phyloP scores from a whole-genome alignment of 2,329 filamentous ascomycete species.

The Cryoendolithus antarcticus region DNA sequence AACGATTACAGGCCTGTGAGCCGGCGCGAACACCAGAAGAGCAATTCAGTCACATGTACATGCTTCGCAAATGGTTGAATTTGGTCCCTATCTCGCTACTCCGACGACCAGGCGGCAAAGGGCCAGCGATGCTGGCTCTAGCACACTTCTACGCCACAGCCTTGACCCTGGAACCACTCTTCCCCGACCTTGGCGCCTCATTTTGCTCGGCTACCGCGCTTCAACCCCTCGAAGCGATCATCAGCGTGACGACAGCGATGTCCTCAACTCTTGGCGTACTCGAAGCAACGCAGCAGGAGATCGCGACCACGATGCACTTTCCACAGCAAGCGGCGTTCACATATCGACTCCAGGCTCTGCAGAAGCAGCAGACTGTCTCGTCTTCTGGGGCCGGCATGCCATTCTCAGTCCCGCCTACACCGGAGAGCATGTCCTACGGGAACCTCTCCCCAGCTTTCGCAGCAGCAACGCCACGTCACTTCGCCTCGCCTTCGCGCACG shows the following conservation, averaged over 20 bases:
- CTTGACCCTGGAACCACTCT: conserved; percentile 76
- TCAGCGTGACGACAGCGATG: conserved; percentile 58
- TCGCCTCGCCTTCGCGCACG: conserved; percentile 17
- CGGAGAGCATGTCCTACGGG: conserved; percentile 13
- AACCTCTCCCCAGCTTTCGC: conserved; percentile 40
- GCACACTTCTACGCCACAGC: conserved; percentile 87
- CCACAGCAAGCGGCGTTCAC: conserved; percentile 30
- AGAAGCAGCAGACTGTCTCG: conserved; percentile 7
- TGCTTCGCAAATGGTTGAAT: conserved; percentile 84
- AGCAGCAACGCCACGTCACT: conserved; percentile 31
- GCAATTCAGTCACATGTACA: conserved; percentile 81
- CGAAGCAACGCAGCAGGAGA: conserved; percentile 29
- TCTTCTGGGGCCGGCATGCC: background rate
- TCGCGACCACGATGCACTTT: conserved; percentile 34
- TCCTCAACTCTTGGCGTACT: conserved; percentile 32
- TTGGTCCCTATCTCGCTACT: conserved; percentile 84
- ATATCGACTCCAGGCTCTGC: conserved; percentile 25
- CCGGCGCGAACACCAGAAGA: conserved; percentile 50
- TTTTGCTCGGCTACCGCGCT: conserved; percentile 62
- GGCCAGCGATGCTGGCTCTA: conserved; percentile 68
- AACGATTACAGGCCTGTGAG: conserved; percentile 29
- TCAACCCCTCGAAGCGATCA: conserved; percentile 74
- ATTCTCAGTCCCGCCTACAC: conserved; percentile 1
- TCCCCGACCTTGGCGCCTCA: conserved; percentile 78
- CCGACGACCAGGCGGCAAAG: conserved; percentile 61